These are phyloP conservation scores for Monosporascus sp. DNA, from an alignment of 2,329 filamentous ascomycete genomes.

Conservation along the genomic window DNA sequence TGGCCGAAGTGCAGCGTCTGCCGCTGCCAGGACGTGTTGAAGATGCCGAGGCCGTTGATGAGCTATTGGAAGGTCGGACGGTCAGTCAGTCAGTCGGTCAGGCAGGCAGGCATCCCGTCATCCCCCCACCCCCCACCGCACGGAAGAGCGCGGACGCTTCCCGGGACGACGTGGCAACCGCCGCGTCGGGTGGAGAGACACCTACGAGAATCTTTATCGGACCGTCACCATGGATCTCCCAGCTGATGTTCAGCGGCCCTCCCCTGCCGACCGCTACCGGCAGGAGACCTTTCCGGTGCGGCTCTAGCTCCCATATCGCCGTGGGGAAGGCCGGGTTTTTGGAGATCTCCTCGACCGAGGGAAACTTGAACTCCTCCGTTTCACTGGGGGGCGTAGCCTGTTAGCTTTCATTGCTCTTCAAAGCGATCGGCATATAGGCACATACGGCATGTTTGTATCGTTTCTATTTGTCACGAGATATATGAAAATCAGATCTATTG, in stretches of 20 bases:
- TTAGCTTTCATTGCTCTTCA: not conserved
- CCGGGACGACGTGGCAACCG: no score
- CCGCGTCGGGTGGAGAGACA: conserved; percentile 17
- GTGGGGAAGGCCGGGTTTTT: conserved; percentile 62
- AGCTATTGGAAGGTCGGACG: conserved; percentile 47
- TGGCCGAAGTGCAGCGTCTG: conserved; percentile 82
- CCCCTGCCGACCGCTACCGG: conserved; percentile 66
- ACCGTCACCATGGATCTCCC: conserved; percentile 75
- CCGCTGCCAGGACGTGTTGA: conserved; percentile 69
- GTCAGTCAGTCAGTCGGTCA: no score
- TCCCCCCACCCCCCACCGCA: no score
- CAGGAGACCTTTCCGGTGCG: conserved; percentile 55
- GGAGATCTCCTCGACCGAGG: conserved; percentile 22
- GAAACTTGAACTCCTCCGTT: conserved; percentile 7
- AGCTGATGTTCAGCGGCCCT: conserved; percentile 70
- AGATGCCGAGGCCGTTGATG: conserved; percentile 74
- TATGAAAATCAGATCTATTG: no score
- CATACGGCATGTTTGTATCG: no score
- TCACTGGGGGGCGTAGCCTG: conserved; percentile 1
- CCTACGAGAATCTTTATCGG: conserved; percentile 68
- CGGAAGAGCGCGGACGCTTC: no score
- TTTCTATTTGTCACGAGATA: no score
- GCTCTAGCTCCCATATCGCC: conserved; percentile 64
- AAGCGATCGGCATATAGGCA: not conserved
- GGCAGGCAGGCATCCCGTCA: no score